Evolutionary conservation across 2,329 filamentous ascomycete species (phyloP), one percentile per base, ranked within the genome.

Genomic region (Cladobotryum mycophilum): DNA sequence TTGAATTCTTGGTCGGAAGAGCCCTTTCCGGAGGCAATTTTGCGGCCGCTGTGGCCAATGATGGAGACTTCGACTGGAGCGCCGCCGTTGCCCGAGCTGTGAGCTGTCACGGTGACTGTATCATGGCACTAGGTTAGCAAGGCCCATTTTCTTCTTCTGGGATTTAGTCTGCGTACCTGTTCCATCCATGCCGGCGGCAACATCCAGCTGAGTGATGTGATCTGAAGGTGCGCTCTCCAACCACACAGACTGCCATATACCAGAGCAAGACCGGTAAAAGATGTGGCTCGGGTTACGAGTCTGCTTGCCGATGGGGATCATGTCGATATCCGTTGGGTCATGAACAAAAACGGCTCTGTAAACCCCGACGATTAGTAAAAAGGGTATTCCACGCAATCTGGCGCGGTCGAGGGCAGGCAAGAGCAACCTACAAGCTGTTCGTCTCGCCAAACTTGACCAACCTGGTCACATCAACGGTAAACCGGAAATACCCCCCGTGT

Each of bases 191-290:
- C 74, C 75, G 1, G 82, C 84, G 22, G 73, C 65, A 14, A 88
- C 60, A 54, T 86, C 79, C 2, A 88, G 66, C 38, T 76, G 71
- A 0, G 76, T 77, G 49, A 88, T 77, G 56, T 82, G 70, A 45
- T 78, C 74, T 0, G 67, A 55, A 0, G 84, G 80, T 0, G 77
- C 81, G n/a, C 78, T 73, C 61, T 86, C 81, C 2, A 89, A 68
- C 85, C 85, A 89, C 0, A 88, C 85, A 15, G 76, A 76, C 61
- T 88, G 85, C 85, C 85, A 89, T 55, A 89, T 88, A 5, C 85
- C 85, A 34, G 81, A 84, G 61, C 84, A 88, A 0, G 85, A 81
- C 0, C 81, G 81, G 62, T 88, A 88, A 64, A 85, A 88, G 53
- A 88, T 88, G 57, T 82, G 79, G 11, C 72, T 75, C 0, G 78